Evolutionary conservation across 495 filamentous ascomycete species (phyloP).

Genomic region (Aspergillus ellipticus): DNA sequence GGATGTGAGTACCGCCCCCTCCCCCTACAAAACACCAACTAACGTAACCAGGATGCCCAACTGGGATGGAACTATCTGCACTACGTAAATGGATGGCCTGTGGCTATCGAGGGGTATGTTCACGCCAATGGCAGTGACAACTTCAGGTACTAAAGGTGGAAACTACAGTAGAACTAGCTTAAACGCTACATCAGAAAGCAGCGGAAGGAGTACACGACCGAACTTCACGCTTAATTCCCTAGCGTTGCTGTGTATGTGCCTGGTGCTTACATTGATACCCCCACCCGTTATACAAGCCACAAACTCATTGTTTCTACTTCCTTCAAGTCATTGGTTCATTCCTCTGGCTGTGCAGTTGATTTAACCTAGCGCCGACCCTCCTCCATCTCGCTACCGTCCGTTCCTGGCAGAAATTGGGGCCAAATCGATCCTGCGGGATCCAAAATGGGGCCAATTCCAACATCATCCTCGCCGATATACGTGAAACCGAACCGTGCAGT

Average conservation of each 20-base stretch:
- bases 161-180: not conserved
- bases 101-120: constrained; percentile 20
- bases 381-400: not conserved
- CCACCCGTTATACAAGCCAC: not conserved
- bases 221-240: constrained; percentile 4
- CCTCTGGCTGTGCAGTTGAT: constrained; percentile 12
- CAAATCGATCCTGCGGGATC: not conserved
- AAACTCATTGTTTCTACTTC: constrained; percentile 2
- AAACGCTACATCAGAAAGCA: constrained; percentile 1
- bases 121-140: not conserved
- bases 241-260: constrained; percentile 20
- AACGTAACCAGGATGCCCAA: constrained; percentile 34
- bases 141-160: not conserved
- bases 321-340: constrained; percentile 3
- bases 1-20: constrained; percentile 24
- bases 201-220: not conserved
- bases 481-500: not conserved
- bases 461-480: not conserved
- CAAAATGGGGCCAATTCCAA: not conserved
- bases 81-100: constrained; percentile 44
- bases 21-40: not conserved
- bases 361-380: constrained; percentile 3
- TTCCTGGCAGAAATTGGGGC: not conserved
- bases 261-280: constrained; percentile 2
- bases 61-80: constrained; percentile 44